phyloP scores from a whole-genome alignment of 306 rosid species.

The Vicia faba region DNA sequence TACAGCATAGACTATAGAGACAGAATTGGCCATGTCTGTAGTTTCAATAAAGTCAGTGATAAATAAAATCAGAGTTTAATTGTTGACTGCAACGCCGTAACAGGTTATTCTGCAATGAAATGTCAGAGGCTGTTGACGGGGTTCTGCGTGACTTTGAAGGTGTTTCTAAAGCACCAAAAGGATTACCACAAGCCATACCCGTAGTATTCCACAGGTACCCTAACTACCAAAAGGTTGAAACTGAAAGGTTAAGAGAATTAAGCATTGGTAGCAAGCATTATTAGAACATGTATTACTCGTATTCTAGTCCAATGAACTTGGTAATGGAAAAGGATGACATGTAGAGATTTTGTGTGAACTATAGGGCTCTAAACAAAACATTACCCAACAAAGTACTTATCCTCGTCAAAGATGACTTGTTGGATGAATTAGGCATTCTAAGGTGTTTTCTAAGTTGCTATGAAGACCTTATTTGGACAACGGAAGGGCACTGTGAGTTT shows the following conservation, averaged over 20 bases:
- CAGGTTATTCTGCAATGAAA: conserved; percentile 3
- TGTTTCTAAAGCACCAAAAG: not conserved
- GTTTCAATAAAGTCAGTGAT: not conserved
- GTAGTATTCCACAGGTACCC: not conserved
- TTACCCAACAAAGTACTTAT: not conserved
- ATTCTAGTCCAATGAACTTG: not conserved
- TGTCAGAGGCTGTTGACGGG: not conserved
- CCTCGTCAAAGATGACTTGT: not conserved
- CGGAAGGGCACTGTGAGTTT: not conserved
- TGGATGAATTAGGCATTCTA: not conserved
- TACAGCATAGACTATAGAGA: not conserved
- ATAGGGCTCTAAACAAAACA: not conserved
- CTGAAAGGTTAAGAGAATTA: not conserved
- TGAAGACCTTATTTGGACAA: not conserved
- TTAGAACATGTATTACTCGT: not conserved
- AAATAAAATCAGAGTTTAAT: not conserved
- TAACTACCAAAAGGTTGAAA: not conserved
- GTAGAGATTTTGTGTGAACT: not conserved
- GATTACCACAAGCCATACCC: conserved; percentile 6
- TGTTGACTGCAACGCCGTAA: not conserved
- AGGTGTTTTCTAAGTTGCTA: not conserved
- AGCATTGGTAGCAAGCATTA: not conserved
- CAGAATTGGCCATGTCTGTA: conserved; percentile 1
- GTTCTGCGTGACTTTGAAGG: not conserved
- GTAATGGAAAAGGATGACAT: not conserved